Evolutionary conservation across 2,329 filamentous ascomycete species (phyloP), one percentile per base, ranked within the genome.

Genomic region (Sporothrix brunneoviolacea): DNA sequence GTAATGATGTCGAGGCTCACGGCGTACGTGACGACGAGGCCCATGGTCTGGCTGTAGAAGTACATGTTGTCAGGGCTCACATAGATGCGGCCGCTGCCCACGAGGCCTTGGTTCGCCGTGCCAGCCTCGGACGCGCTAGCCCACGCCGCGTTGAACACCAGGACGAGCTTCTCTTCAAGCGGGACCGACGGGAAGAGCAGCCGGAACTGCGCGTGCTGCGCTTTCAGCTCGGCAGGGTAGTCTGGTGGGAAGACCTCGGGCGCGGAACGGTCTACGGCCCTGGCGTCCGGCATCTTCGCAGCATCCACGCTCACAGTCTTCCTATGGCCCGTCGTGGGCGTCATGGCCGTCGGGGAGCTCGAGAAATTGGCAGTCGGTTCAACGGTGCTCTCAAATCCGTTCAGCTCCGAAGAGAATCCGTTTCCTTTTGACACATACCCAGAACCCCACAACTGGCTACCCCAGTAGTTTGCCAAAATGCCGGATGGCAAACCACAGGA

Each of bases 1-100:
- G 82, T 82, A 51, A 98, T 88, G 42, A 79, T 82, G 49, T 83
- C 78, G 51, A 98, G 74, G 49, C 77, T 82, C 45, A 94, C 80
- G 15, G 80, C 80, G 45, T 90, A 91, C 1, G 91, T 87, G 32
- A 95, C 76, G 1, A 97, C 86, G 6, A 98, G 76, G 6, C 93
- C 93, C 64, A 96, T 83, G 62, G 96, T 88, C 62, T 97, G 87
- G 60, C 91, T 94, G 68, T 96, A 98, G 63, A 98, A 97, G 66
- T 95, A 97, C 64, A 98, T 83, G 57, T 91, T 86, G 55, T 85
- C 83, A 0, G 84, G 77, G 1, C 91, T 97, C 53, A 95, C 83
- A 64, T 94, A 98, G 21, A 95, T 83, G 48, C 93, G 82, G 1
- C 93, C 79, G 50, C 78, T 78, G 16, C 77, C 77, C 19, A 74